Evolutionary conservation across 768 basidiomycete genomes (phyloP), one percentile per base, ranked within the genome.

Genomic region (Polyporus arcularius): DNA sequence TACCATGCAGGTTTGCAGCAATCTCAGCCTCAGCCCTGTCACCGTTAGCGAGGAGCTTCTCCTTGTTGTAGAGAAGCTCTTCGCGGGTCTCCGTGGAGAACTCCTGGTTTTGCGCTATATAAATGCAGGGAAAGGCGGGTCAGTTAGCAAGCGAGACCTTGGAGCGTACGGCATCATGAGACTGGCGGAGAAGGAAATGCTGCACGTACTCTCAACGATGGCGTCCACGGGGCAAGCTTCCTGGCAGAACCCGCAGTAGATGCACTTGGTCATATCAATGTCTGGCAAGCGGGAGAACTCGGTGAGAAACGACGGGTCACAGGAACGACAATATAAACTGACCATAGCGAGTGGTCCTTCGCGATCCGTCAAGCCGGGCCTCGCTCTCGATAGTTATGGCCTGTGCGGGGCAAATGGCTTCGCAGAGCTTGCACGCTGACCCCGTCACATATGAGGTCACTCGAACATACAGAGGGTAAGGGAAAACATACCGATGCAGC

Each of bases 191-290:
- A 15, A 28, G 38, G 35, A 50, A 49, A 21, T 31, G 31, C 5
- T 11, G 10, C 40, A 64, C 93, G 65, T 72, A 96, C 96, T 96
- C 80, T 98, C 97, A 56, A 99, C 97, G 68, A 99, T 98, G 61
- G 97, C 97, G 76, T 98, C 97, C 58, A 98, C 97, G 2, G 97
- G 97, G 74, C 97, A 99, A 32, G 97, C 97, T 78, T 98, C 97
- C 76, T 98, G 96, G 75, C 97, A 98, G 82, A 98, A 98, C 55
- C 97, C 97, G 76, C 97, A 99, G 81, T 99, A 99, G 71, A 99
- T 99, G 78, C 97, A 98, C 82, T 96, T 98, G 61, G 97, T 99
- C 97, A 99, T 99, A 75, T 99, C 97, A 69, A 98, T 95, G 77
- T 98, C 94, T 96, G 65, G 21, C 14, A 45, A 6, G 4, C 41